Percentiles rank a stretch among this genome's conserved stretches.
These are phyloP conservation scores for Leersia perrieri DNA, from an alignment of 176 grass and related monocot genomes.

Conservation along the genomic window DNA sequence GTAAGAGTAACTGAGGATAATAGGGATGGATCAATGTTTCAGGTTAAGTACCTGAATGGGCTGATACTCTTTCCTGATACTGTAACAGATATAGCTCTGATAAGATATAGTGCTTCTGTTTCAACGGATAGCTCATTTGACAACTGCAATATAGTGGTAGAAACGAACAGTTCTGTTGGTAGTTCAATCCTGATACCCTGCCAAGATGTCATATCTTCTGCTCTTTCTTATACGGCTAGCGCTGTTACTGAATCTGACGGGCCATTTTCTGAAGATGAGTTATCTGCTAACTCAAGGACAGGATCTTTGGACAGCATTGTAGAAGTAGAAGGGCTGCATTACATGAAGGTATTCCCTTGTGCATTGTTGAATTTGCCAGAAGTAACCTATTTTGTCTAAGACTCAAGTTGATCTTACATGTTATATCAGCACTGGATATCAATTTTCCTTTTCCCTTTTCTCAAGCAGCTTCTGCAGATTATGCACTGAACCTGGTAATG, in stretches of 20 bases:
- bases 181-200: conserved; percentile 71
- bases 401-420: background rate
- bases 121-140: conserved; percentile 42
- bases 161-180: conserved; percentile 69
- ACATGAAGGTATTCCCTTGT: conserved; percentile 53
- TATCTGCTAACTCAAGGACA: conserved; percentile 42
- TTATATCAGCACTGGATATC: background rate
- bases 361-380: conserved; percentile 2
- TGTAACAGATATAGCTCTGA: conserved; percentile 65
- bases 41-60: conserved; percentile 63
- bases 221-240: conserved; percentile 21
- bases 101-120: conserved; percentile 49
- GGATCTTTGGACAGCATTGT: conserved; percentile 54
- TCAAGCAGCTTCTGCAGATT: background rate
- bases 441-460: background rate
- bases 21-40: conserved; percentile 52
- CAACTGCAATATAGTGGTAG: conserved; percentile 73
- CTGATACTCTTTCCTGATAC: conserved; percentile 72
- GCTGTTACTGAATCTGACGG: conserved; percentile 34
- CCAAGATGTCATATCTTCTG: conserved; percentile 51
- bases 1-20: conserved; percentile 53
- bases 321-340: conserved; percentile 25
- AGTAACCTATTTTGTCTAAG: background rate
- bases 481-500: background rate
- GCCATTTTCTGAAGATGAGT: conserved; percentile 34